A percentile compares a stretch with the other conserved stretches of the same genome.
Conservation (phyloP, 139 green algal genomes). For the Chlorella sp. region DNA sequence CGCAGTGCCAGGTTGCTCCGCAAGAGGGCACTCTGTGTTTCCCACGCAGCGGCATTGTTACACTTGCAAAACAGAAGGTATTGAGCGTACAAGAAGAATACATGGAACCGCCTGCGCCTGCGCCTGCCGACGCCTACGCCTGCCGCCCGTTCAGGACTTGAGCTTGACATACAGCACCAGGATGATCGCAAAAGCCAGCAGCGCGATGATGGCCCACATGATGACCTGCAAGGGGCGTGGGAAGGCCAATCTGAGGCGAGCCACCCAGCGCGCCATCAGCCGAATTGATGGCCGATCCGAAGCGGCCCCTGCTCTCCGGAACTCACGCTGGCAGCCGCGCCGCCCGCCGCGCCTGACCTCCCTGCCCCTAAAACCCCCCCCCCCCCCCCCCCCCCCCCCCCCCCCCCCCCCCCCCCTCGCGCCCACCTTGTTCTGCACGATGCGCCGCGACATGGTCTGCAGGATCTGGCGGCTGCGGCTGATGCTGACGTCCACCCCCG, state of each 20-base stretch:
- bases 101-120: neutral
- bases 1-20: too few relatives aligned
- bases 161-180: conserved; percentile 63
- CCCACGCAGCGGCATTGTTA: too few relatives aligned
- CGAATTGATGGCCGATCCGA: too few relatives aligned
- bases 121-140: too few relatives aligned
- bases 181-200: conserved; percentile 52
- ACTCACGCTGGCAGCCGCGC: too few relatives aligned
- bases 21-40: too few relatives aligned
- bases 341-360: too few relatives aligned
- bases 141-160: conserved; percentile 36
- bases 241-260: too few relatives aligned
- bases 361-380: too few relatives aligned
- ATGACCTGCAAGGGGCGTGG: conserved; percentile 62
- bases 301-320: too few relatives aligned
- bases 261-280: too few relatives aligned
- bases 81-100: neutral
- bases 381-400: conserved; percentile 30
- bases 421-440: conserved; percentile 91
- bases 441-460: conserved; percentile 78
- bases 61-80: neutral
- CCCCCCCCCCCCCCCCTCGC: neutral
- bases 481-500: conserved; percentile 92
- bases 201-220: conserved; percentile 46
- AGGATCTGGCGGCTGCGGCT: conserved; percentile 82